phyloP scores from a whole-genome alignment of 2,329 filamentous ascomycete genomes.

The Aspergillus sojae region DNA sequence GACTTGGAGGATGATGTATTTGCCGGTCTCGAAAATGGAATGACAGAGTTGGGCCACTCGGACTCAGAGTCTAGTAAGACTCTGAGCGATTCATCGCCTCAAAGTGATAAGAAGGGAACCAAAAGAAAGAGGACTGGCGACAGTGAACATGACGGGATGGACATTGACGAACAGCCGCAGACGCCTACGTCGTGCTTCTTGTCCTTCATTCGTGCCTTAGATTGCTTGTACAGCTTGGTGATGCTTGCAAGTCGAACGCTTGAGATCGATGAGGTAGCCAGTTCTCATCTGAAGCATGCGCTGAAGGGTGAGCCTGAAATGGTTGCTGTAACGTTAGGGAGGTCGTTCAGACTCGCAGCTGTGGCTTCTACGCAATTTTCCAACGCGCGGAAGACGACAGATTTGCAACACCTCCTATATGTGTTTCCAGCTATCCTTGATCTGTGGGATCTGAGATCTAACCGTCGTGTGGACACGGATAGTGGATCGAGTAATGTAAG shows the following conservation, averaged over 20 bases:
- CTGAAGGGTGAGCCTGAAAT: conserved; percentile 40
- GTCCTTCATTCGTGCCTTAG: conserved; percentile 36
- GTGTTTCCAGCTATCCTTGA: conserved; percentile 38
- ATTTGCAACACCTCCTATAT: conserved; percentile 38
- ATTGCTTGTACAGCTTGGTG: conserved; percentile 38
- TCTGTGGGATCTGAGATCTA: conserved; percentile 43
- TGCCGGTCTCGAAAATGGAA: conserved; percentile 27
- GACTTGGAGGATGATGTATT: conserved; percentile 50
- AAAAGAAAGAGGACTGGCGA: conserved; percentile 43
- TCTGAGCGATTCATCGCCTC: conserved; percentile 30
- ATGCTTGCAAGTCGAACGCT: conserved; percentile 29
- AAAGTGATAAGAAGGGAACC: conserved; percentile 31
- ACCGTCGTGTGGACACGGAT: conserved; percentile 34
- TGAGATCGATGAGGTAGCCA: conserved; percentile 33
- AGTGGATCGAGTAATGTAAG: conserved; percentile 39
- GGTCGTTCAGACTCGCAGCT: conserved; percentile 37
- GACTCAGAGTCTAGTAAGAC: conserved; percentile 41
- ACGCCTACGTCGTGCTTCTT: conserved; percentile 36
- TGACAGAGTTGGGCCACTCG: conserved; percentile 27
- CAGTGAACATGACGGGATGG: conserved; percentile 31
- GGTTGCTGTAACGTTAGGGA: conserved; percentile 39
- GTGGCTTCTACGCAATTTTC: conserved; percentile 33
- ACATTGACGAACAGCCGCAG: conserved; percentile 33
- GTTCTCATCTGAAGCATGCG: conserved; percentile 44
- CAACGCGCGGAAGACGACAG: conserved; percentile 31